Percentiles rank a stretch among this genome's conserved stretches.
phyloP scores from a whole-genome alignment of 2,329 filamentous ascomycete genomes.

The Huntiella abstrusa region DNA sequence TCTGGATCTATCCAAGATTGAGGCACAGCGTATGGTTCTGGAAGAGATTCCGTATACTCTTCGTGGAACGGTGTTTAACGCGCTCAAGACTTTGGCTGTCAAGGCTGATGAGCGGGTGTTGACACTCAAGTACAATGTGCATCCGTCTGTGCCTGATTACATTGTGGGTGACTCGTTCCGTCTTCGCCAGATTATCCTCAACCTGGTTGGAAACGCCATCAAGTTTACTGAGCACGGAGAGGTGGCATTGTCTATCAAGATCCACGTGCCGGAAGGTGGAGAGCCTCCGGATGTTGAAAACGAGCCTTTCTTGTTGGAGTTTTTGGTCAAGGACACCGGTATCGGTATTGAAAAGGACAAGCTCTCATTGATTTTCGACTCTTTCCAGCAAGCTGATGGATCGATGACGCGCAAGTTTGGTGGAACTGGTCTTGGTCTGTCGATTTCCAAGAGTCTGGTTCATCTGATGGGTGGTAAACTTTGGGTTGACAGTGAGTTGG shows the following conservation, averaged over 20 bases:
- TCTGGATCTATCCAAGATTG: slow-evolving; percentile 60
- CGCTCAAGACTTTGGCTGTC: slow-evolving; percentile 87
- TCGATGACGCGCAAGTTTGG: slow-evolving; percentile 94
- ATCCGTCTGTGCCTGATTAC: slow-evolving; percentile 83
- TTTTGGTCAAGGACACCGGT: slow-evolving; percentile 86
- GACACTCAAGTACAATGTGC: slow-evolving; percentile 82
- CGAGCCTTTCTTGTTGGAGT: slow-evolving; percentile 57
- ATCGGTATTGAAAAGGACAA: slow-evolving; percentile 95
- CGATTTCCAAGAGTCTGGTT: slow-evolving; percentile 86
- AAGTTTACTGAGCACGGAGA: slow-evolving; percentile 97
- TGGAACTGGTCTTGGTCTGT: slow-evolving; percentile 80
- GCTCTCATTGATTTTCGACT: slow-evolving; percentile 93
- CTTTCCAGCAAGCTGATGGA: slow-evolving; percentile 94
- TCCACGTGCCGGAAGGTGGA: slow-evolving; percentile 25
- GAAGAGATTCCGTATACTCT: slow-evolving; percentile 94
- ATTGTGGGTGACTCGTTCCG: slow-evolving; percentile 95
- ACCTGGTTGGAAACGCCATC: slow-evolving; percentile 93
- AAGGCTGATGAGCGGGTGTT: slow-evolving; percentile 93
- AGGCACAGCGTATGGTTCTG: slow-evolving; percentile 94
- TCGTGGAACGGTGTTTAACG: slow-evolving; percentile 89
- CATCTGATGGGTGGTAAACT: slow-evolving; percentile 93
- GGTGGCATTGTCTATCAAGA: slow-evolving; percentile 78
- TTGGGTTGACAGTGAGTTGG: slow-evolving; percentile 86
- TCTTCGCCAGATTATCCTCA: slow-evolving; percentile 87
- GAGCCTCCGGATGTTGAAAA: slow-evolving; percentile 43